Evolutionary conservation across 176 grass and related monocot genomes (phyloP).

Genomic region (Themeda triandra): DNA sequence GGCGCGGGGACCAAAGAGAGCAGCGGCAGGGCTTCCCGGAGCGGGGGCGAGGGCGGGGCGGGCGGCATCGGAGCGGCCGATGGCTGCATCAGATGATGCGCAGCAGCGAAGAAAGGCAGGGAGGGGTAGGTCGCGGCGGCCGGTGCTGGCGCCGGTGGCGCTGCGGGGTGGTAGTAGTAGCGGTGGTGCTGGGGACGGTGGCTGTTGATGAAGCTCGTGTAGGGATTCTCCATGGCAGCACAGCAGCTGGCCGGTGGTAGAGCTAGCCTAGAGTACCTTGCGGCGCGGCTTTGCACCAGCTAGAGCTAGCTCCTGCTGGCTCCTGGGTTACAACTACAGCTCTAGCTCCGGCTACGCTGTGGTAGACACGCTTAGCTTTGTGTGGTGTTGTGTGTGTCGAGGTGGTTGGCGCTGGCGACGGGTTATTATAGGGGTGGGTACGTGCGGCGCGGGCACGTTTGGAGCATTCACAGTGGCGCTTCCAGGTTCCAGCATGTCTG

Average conservation of each 20-base stretch:
- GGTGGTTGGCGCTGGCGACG: constrained; percentile 39
- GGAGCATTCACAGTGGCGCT: neutral
- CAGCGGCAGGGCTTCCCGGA: constrained; percentile 86
- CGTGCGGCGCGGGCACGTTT: neutral
- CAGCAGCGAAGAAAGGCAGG: constrained; percentile 17
- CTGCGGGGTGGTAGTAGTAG: constrained; percentile 10
- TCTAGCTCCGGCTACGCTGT: too few species aligned
- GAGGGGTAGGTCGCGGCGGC: neutral
- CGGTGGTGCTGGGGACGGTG: constrained; percentile 38
- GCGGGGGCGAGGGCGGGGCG: constrained; percentile 55
- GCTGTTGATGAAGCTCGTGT: constrained; percentile 57
- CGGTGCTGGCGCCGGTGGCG: neutral
- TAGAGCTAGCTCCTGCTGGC: too few species aligned
- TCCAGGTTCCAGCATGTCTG: neutral
- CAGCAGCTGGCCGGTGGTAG: too few species aligned
- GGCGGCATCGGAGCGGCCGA: neutral
- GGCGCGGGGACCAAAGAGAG: constrained; percentile 57
- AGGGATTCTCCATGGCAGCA: constrained; percentile 83
- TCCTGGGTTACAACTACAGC: neutral
- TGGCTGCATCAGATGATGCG: neutral
- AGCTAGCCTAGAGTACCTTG: too few species aligned
- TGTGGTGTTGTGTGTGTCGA: too few species aligned
- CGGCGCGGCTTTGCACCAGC: neutral
- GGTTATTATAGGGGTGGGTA: constrained; percentile 39
- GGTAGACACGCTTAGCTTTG: too few species aligned